A percentile compares a stretch with the other conserved stretches of the same genome.
Evolutionary conservation across 352 stramenopile genomes (phyloP).

Genomic region (Globisporangium rhizosaccharum): DNA sequence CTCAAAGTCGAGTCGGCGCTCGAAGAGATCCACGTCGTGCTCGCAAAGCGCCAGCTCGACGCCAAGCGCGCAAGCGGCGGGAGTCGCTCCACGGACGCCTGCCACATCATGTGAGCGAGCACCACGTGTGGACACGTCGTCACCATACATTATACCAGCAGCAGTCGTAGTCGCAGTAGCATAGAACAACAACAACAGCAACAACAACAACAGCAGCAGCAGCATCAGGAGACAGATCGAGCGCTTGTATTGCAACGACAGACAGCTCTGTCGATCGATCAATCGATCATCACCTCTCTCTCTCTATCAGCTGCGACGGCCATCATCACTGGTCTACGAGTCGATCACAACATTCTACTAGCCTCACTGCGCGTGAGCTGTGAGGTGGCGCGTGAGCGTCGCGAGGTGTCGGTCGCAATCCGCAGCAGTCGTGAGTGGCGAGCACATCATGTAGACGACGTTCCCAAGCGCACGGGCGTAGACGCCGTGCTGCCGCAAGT

Average conservation of each 20-base stretch:
- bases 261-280: too few relatives aligned
- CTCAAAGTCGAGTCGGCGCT: conserved; percentile 49
- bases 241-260: too few relatives aligned
- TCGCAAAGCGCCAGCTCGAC: conserved; percentile 47
- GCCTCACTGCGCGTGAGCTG: conserved; percentile 11
- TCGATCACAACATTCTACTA: too few relatives aligned
- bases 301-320: too few relatives aligned
- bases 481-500: conserved; percentile 55
- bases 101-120: conserved; percentile 6
- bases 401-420: conserved; percentile 60
- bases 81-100: background rate
- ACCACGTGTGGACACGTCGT: background rate
- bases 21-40: conserved; percentile 53
- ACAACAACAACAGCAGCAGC: too few relatives aligned
- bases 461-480: conserved; percentile 80
- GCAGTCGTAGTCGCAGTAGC: too few relatives aligned
- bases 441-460: conserved; percentile 86
- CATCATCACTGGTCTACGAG: too few relatives aligned
- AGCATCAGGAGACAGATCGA: too few relatives aligned
- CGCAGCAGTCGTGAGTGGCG: conserved; percentile 55
- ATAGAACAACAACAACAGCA: too few relatives aligned
- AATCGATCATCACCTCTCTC: background rate
- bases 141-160: too few relatives aligned
- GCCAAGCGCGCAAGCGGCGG: background rate
- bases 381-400: conserved; percentile 39